A percentile compares a stretch with the other conserved stretches of the same genome.
phyloP scores from a whole-genome alignment of 2,329 filamentous ascomycete species.

The Aspergillus aculeatus region DNA sequence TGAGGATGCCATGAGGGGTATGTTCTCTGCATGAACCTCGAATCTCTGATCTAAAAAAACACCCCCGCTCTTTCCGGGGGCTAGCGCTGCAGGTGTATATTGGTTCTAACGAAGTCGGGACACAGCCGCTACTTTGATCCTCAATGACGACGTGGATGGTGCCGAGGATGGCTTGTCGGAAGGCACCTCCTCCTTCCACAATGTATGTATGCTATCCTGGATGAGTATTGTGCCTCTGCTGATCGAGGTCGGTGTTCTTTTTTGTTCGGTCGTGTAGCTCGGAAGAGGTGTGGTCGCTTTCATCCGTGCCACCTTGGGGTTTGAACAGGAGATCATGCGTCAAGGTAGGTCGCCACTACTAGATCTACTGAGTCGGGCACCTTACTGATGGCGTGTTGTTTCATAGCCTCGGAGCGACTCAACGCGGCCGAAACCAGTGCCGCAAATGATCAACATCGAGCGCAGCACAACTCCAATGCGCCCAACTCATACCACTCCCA shows the following conservation, averaged over 20 bases:
- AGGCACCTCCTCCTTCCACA: slow-evolving; percentile 82
- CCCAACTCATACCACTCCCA: slow-evolving; percentile 54
- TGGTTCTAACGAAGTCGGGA: slow-evolving; percentile 7
- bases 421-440: slow-evolving; percentile 73
- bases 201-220: slow-evolving; percentile 44
- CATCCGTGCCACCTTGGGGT: slow-evolving; percentile 80
- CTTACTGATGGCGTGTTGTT: slow-evolving; percentile 21
- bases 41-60: slow-evolving; percentile 3
- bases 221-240: slow-evolving; percentile 5
- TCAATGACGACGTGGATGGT: slow-evolving; percentile 85
- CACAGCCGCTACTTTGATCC: slow-evolving; percentile 66
- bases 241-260: slow-evolving; percentile 7
- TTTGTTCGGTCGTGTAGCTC: slow-evolving; percentile 51
- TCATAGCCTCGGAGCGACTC: slow-evolving; percentile 65
- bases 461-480: slow-evolving; percentile 61
- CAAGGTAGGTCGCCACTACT: slow-evolving; percentile 52
- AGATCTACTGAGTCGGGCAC: neutral
- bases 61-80: slow-evolving; percentile 3
- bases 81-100: neutral
- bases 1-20: slow-evolving; percentile 47
- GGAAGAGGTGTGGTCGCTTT: slow-evolving; percentile 80
- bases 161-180: slow-evolving; percentile 72
- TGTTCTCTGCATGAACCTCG: slow-evolving; percentile 3
- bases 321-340: slow-evolving; percentile 88
- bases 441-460: slow-evolving; percentile 72